A percentile compares a stretch with the other conserved stretches of the same genome.
Conservation (phyloP, 352 stramenopile species). For the Paralagenidium karlingii region DNA sequence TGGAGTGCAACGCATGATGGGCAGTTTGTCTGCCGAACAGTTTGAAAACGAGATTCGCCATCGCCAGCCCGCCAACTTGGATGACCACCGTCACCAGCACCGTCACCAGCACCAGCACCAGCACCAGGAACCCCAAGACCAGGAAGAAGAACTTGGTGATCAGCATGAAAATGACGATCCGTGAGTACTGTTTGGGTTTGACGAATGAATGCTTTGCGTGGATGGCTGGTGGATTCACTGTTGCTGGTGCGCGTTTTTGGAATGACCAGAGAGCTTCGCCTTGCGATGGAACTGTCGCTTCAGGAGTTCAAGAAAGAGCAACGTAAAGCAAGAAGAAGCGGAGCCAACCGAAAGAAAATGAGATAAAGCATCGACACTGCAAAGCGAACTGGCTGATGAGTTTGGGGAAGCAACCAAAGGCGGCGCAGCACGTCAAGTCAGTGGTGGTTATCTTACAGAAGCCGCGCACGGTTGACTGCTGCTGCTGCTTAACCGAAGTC, state of each 20-base stretch:
- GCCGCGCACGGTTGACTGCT: too few relatives aligned
- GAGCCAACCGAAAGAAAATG: too few relatives aligned
- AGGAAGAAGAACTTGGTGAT: not conserved
- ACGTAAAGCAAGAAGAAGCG: slow-evolving; percentile 23
- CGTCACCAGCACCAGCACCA: slow-evolving; percentile 8
- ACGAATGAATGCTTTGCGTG: slow-evolving; percentile 1
- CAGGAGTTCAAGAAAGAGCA: slow-evolving; percentile 57
- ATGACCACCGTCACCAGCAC: too few relatives aligned
- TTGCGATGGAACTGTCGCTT: slow-evolving; percentile 35
- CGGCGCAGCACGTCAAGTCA: too few relatives aligned
- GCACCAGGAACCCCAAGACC: slow-evolving; percentile 7
- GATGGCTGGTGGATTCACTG: not conserved
- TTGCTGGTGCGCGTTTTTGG: not conserved
- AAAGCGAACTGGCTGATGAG: too few relatives aligned
- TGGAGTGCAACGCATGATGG: slow-evolving; percentile 49
- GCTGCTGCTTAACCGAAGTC: slow-evolving; percentile 24
- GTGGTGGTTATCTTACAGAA: too few relatives aligned
- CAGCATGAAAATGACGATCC: slow-evolving; percentile 25
- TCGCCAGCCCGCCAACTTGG: slow-evolving; percentile 16
- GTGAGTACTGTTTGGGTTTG: slow-evolving; percentile 13
- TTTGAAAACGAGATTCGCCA: slow-evolving; percentile 81
- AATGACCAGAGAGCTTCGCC: slow-evolving; percentile 26
- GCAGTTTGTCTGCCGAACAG: slow-evolving; percentile 67
- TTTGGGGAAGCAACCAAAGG: too few relatives aligned
- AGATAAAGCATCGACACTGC: too few relatives aligned